A percentile compares a stretch with the other conserved stretches of the same genome.
phyloP scores from a whole-genome alignment of 2,329 filamentous ascomycete genomes.

The Trichoderma oligosporum region DNA sequence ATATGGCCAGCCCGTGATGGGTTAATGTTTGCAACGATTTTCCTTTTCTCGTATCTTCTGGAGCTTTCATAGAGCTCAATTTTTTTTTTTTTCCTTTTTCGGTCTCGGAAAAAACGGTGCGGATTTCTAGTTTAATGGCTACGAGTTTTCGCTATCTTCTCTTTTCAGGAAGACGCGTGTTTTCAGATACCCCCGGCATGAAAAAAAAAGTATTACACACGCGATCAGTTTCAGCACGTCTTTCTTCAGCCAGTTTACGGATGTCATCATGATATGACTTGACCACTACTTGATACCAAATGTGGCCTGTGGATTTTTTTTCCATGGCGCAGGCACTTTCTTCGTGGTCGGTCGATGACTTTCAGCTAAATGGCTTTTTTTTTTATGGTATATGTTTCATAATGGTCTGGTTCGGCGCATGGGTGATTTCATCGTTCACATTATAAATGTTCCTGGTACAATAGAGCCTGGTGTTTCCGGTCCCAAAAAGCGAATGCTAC shows the following conservation, averaged over 20 bases:
- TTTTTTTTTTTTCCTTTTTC: constrained; percentile 13
- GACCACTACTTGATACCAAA: neutral
- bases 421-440: constrained; percentile 17
- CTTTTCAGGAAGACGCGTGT: constrained; percentile 30
- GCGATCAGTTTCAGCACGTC: constrained; percentile 26
- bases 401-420: constrained; percentile 35
- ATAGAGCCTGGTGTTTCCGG: neutral
- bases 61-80: neutral
- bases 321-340: constrained; percentile 1
- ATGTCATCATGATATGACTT: constrained; percentile 7
- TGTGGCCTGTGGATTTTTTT: neutral
- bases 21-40: constrained; percentile 35
- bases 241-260: constrained; percentile 18
- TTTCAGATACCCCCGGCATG: constrained; percentile 41
- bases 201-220: constrained; percentile 33
- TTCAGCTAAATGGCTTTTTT: constrained; percentile 12
- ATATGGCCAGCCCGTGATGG: constrained; percentile 55
- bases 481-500: neutral
- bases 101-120: constrained; percentile 18
- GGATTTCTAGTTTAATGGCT: constrained; percentile 28
- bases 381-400: constrained; percentile 31
- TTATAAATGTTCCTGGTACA: constrained; percentile 13
- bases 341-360: constrained; percentile 6
- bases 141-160: constrained; percentile 34
- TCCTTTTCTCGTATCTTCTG: constrained; percentile 21